Evolutionary conservation across 176 grass and related monocot genomes (phyloP).

Genomic region (Aegilops longissima): DNA sequence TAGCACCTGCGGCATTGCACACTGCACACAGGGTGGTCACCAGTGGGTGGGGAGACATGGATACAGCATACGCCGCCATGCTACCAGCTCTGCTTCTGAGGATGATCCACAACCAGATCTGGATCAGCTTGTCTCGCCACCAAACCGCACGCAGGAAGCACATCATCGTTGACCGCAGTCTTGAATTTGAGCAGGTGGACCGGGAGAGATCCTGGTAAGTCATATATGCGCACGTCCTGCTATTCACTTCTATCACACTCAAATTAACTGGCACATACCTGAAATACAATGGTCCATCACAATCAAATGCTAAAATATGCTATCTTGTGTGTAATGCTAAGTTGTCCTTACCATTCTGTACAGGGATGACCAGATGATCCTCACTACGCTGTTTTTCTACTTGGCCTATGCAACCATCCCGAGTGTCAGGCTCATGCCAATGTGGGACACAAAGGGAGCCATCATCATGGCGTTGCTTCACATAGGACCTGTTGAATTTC

Average conservation of each 20-base stretch:
- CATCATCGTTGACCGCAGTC: constrained; percentile 67
- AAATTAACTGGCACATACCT: neutral
- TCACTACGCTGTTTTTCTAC: constrained; percentile 55
- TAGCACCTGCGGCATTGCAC: constrained; percentile 55
- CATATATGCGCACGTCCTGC: neutral
- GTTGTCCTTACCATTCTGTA: neutral
- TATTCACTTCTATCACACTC: neutral
- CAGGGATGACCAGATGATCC: constrained; percentile 96
- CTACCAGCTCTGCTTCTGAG: constrained; percentile 54
- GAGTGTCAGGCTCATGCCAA: constrained; percentile 29
- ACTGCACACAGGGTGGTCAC: constrained; percentile 36
- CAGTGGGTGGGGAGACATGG: constrained; percentile 38
- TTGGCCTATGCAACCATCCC: constrained; percentile 28
- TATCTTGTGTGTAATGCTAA: neutral
- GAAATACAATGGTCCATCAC: neutral
- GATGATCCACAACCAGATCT: constrained; percentile 81
- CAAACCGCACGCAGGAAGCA: constrained; percentile 76
- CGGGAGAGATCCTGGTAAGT: constrained; percentile 76
- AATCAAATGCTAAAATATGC: neutral
- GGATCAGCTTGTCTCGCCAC: constrained; percentile 74
- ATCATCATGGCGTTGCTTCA: constrained; percentile 54
- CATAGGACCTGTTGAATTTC: constrained; percentile 70
- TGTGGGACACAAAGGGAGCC: constrained; percentile 66
- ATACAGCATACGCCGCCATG: constrained; percentile 33
- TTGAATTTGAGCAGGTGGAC: constrained; percentile 93